Conservation (phyloP, 192 early-diverging fungal genomes). For the Coemansia erecta region DNA sequence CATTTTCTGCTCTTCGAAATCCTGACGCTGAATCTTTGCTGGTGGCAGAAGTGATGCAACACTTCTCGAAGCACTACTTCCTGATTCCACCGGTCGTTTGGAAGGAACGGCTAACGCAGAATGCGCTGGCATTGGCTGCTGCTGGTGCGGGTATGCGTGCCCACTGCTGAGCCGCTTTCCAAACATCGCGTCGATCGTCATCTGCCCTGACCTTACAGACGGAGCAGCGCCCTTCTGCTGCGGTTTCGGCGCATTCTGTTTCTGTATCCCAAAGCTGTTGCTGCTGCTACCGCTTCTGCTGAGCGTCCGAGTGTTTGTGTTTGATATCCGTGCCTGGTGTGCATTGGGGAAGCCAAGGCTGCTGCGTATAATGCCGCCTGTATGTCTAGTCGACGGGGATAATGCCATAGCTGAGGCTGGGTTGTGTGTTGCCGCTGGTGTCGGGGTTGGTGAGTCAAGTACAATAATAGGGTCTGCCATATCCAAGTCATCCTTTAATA, state of each 20-base stretch:
- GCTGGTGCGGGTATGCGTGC: conserved; percentile 1
- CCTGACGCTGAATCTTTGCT: conserved; percentile 12
- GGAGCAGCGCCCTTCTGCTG: background rate
- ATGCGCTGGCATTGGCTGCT: background rate
- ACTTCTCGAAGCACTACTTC: conserved; percentile 1
- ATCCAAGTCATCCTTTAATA: conserved; percentile 34
- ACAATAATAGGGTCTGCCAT: background rate
- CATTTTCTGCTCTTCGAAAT: conserved; percentile 1
- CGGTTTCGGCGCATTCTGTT: too few relatives aligned
- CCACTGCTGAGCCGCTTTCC: background rate
- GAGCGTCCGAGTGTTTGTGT: background rate
- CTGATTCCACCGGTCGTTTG: conserved; percentile 6
- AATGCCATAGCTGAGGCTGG: background rate
- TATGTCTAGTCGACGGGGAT: too few relatives aligned
- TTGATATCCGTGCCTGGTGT: too few relatives aligned
- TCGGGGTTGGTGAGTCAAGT: background rate
- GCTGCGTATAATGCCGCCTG: too few relatives aligned
- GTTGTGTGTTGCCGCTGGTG: background rate
- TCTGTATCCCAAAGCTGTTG: background rate
- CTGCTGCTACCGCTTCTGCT: conserved; percentile 8
- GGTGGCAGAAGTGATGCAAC: conserved; percentile 13
- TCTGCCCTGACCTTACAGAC: conserved; percentile 16
- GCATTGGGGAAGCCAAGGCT: too few relatives aligned
- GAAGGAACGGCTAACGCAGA: background rate
- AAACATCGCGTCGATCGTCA: conserved; percentile 45